Evolutionary conservation across 345 rosid genomes (phyloP), one percentile per base, ranked within the genome.

Genomic region (Excoecaria cochinchinensis): DNA sequence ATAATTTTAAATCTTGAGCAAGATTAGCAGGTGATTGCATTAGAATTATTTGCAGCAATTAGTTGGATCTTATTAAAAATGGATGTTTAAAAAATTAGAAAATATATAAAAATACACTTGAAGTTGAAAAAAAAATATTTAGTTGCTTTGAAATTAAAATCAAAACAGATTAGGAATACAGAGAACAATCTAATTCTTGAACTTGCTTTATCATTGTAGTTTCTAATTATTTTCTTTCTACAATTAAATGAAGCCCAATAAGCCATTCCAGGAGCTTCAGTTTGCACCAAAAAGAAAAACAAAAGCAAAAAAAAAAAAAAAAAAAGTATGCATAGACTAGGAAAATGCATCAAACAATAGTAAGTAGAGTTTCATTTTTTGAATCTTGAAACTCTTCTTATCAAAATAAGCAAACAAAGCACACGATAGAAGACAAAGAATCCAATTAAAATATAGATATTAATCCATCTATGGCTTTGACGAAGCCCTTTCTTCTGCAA

Each of bases 371-470:
- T 70, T 83, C 71, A 93, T 67, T 86, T 86, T 79, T 86, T 94
- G n/a, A 88, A 87, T 81, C 85, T 82, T 39, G 98, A 92, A 80
- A 94, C 84, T 79, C 98, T 86, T 78, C 90, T 87, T 79, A 91
- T 84, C 79, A 94, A 75, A 53, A 82, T 90, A 60, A 94, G 70
- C 81, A 91, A 85, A 80, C 95, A 94, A 78, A 92, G 84, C 36
- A 92, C 40, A 48, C 98, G 95, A 77, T 94, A 94, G 60, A 94
- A 84, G 65, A 92, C 81, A 67, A 94, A 94, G 84, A 94, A 94
- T 44, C 92, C 99, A 68, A 92, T 59, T 90, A 94, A 77, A 75
- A 91, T 73, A 69, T 87, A 92, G 72, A 92, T 74, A 71, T 90
- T 91, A 7, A 84, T 83, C 99, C 99, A 95, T 69, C 85, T 89